These are phyloP conservation scores for Sclerotinia spermophila DNA, from an alignment of 2,329 filamentous ascomycete genomes.

Conservation along the genomic window DNA sequence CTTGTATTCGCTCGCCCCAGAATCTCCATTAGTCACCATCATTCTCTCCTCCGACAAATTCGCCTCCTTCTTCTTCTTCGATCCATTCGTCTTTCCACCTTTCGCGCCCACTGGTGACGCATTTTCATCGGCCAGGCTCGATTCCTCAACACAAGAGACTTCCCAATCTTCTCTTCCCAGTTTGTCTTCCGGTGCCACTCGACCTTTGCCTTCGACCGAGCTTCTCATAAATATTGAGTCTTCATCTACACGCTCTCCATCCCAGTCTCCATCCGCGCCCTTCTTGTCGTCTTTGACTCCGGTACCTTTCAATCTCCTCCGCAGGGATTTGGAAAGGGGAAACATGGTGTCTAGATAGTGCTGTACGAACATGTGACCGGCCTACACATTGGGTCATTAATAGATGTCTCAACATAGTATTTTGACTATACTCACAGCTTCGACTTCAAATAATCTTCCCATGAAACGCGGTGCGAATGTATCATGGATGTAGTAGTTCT, in stretches of 20 bases:
- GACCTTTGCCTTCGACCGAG: constrained; percentile 17
- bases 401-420: neutral
- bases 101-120: constrained; percentile 31
- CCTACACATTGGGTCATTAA: neutral
- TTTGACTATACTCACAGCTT: neutral
- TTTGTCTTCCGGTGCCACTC: neutral
- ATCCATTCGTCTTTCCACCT: neutral
- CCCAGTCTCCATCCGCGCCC: neutral
- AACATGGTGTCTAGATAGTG: constrained; percentile 40
- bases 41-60: constrained; percentile 10
- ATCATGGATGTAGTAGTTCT: constrained; percentile 8
- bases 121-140: constrained; percentile 44
- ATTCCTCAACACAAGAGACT: neutral
- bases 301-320: constrained; percentile 20
- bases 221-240: constrained; percentile 28
- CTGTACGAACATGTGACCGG: constrained; percentile 36
- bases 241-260: neutral
- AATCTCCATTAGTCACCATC: constrained; percentile 2
- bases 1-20: constrained; percentile 38
- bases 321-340: constrained; percentile 21
- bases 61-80: constrained; percentile 30
- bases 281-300: constrained; percentile 26
- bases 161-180: constrained; percentile 16
- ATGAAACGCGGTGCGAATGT: constrained; percentile 29
- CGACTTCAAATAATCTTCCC: constrained; percentile 32